phyloP scores from a whole-genome alignment of 495 filamentous ascomycete species.

The Hypoxylon lienhwacheense region DNA sequence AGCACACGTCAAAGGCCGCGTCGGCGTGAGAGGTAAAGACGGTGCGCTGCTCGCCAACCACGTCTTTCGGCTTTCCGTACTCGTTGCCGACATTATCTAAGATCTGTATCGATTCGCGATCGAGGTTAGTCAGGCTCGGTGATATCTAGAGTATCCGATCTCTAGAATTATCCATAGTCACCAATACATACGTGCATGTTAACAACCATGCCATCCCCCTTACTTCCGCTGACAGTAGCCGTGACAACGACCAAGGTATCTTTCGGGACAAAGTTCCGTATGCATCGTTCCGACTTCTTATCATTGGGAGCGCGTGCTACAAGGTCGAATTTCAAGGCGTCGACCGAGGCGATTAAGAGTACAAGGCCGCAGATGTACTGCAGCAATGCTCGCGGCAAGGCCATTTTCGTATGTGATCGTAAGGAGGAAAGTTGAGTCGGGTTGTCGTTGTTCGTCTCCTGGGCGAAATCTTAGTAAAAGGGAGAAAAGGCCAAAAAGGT shows the following conservation, averaged over 20 bases:
- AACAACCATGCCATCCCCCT: slow-evolving; percentile 89
- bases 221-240: slow-evolving; percentile 77
- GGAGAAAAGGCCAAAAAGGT: slow-evolving; percentile 9
- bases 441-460: slow-evolving; percentile 3
- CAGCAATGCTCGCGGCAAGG: slow-evolving; percentile 44
- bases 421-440: not conserved
- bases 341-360: slow-evolving; percentile 61
- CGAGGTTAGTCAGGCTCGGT: slow-evolving; percentile 5
- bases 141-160: no score
- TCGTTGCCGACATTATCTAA: slow-evolving; percentile 93
- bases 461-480: not conserved
- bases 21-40: slow-evolving; percentile 96
- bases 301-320: slow-evolving; percentile 64
- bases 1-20: slow-evolving; percentile 95
- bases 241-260: slow-evolving; percentile 99
- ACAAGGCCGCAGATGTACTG: slow-evolving; percentile 50
- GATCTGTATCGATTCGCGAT: slow-evolving; percentile 62
- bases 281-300: slow-evolving; percentile 77
- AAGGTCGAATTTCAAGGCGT: slow-evolving; percentile 93
- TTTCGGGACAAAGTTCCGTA: slow-evolving; percentile 92
- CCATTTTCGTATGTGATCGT: slow-evolving; percentile 40
- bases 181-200: slow-evolving; percentile 85
- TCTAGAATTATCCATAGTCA: no score
- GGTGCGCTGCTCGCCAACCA: slow-evolving; percentile 87
- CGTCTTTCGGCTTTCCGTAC: slow-evolving; percentile 86